Evolutionary conservation across 1,284 basidiomycete species (phyloP).

Genomic region (Pseudozyma sp.): DNA sequence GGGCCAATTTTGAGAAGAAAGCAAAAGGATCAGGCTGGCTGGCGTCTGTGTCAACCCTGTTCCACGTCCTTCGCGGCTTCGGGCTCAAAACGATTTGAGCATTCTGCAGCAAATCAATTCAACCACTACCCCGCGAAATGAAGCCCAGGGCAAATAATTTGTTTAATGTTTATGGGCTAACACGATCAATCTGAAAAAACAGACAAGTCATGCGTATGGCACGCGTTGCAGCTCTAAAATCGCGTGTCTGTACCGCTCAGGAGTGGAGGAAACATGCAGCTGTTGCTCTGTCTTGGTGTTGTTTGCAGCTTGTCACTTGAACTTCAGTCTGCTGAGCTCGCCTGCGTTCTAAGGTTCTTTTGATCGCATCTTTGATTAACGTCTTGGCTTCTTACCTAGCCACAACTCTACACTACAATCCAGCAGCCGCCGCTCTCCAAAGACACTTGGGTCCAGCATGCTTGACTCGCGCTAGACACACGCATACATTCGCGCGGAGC

Average conservation of each 20-base stretch:
- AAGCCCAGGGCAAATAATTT: background rate
- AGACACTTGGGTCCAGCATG: no score
- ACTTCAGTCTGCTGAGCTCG: no score
- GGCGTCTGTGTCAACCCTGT: no score
- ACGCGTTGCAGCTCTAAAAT: conserved; percentile 13
- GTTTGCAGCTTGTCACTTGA: background rate
- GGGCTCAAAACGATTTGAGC: no score
- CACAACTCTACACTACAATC: no score
- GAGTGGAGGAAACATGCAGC: background rate
- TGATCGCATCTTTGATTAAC: no score
- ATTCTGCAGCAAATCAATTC: background rate
- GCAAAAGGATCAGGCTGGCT: background rate
- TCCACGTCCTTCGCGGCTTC: no score
- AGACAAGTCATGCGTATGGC: conserved; percentile 11
- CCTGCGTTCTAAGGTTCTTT: no score
- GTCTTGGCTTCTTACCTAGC: no score
- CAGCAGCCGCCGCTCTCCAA: no score
- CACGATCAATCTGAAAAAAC: background rate
- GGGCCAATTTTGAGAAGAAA: conserved; percentile 41
- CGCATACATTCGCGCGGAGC: no score
- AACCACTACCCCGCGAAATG: background rate
- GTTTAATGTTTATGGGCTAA: background rate
- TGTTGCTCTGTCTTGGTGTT: background rate
- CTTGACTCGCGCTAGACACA: no score
- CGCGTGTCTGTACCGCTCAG: conserved; percentile 1